Conservation (phyloP, 192 early-diverging fungal species). For the Coemansia reversa region DNA sequence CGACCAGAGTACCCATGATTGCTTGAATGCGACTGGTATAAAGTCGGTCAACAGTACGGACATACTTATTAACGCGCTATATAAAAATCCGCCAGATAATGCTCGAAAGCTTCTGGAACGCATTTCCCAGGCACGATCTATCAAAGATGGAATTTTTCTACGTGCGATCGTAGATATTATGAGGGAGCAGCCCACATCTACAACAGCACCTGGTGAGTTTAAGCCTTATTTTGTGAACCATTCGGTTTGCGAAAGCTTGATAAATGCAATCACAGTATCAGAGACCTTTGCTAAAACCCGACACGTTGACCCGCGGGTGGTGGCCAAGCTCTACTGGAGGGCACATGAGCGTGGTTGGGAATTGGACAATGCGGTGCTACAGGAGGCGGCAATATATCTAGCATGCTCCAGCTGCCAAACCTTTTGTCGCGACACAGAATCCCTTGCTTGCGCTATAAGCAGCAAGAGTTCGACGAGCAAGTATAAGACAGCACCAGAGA, state of each 20-base stretch:
- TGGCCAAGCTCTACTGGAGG: constrained; percentile 14
- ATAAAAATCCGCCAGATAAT: constrained; percentile 12
- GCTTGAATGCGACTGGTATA: no score
- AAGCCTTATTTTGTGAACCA: constrained; percentile 23
- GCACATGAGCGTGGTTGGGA: constrained; percentile 21
- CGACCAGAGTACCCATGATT: neutral
- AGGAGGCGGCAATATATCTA: constrained; percentile 21
- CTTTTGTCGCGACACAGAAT: constrained; percentile 3
- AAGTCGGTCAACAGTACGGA: constrained; percentile 1
- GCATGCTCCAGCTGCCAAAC: constrained; percentile 17
- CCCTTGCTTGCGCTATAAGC: neutral
- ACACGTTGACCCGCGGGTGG: constrained; percentile 13
- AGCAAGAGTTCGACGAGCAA: neutral
- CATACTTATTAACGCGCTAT: constrained; percentile 19
- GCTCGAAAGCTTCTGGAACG: constrained; percentile 22
- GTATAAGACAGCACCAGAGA: neutral
- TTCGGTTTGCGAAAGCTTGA: constrained; percentile 26
- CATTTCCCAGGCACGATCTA: constrained; percentile 31
- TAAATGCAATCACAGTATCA: constrained; percentile 26
- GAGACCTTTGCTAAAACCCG: neutral
- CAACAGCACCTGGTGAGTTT: neutral
- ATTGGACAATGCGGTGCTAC: constrained; percentile 13
- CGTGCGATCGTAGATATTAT: constrained; percentile 23
- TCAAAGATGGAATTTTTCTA: constrained; percentile 18
- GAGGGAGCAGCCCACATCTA: neutral